Evolutionary conservation across 441 rosid species (phyloP).

Genomic region (Isatis lusitanica): DNA sequence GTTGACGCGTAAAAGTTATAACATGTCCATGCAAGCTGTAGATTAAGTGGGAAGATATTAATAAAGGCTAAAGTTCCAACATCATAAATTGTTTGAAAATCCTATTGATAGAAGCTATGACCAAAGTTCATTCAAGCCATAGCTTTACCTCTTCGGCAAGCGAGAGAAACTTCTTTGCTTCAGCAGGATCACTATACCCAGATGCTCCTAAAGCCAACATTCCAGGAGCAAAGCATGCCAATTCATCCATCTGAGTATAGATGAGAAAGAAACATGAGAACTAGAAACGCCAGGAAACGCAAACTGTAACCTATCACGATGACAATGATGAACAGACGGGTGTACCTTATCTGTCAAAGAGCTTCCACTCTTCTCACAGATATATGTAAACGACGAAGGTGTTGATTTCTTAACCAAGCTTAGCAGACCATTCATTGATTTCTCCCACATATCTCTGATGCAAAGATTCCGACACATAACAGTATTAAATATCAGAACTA

Average conservation of each 20-base stretch:
- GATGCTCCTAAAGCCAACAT: constrained; percentile 97
- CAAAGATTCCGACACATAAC: constrained; percentile 30
- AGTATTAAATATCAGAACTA: background rate
- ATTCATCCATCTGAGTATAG: constrained; percentile 85
- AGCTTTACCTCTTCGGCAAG: constrained; percentile 91
- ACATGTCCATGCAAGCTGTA: constrained; percentile 98
- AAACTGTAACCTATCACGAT: background rate
- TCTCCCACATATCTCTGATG: constrained; percentile 97
- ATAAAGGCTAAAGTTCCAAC: background rate
- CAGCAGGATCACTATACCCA: constrained; percentile 66
- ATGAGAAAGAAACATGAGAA: constrained; percentile 17
- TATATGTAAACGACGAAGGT: constrained; percentile 84
- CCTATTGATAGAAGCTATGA: constrained; percentile 14
- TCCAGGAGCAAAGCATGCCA: constrained; percentile 99
- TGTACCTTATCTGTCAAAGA: constrained; percentile 70
- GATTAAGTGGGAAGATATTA: constrained; percentile 9
- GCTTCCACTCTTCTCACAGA: constrained; percentile 84
- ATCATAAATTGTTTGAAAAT: background rate
- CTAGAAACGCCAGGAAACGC: background rate
- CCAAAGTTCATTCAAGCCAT: constrained; percentile 11
- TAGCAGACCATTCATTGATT: constrained; percentile 89
- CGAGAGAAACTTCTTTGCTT: constrained; percentile 63
- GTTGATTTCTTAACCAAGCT: constrained; percentile 80
- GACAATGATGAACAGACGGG: constrained; percentile 11
- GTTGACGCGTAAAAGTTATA: constrained; percentile 91